Conservation (phyloP, 208 protist species). For the Leishmania tarentolae region DNA sequence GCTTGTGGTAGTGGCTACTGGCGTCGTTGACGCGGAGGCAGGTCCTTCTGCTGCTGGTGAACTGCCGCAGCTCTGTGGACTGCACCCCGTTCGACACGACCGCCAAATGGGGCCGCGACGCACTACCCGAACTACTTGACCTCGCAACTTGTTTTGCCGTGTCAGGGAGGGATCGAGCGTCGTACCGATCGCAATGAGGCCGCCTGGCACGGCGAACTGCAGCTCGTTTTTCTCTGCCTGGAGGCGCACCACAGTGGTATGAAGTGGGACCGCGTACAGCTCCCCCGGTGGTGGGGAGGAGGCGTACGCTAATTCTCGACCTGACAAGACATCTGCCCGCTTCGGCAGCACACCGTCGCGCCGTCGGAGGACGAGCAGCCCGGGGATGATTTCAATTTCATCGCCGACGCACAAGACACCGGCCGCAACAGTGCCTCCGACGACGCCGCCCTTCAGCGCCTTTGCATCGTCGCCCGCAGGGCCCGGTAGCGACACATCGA, state of each 20-base stretch:
- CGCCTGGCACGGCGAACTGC: constrained; percentile 98
- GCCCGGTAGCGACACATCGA: constrained; percentile 99
- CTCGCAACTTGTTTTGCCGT: constrained; percentile 98
- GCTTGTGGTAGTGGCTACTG: not conserved
- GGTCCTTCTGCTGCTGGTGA: not conserved
- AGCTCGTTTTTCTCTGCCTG: constrained; percentile 98
- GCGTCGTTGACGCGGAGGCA: not conserved
- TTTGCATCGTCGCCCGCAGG: constrained; percentile 69
- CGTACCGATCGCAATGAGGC: constrained; percentile 99
- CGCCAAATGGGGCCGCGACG: constrained; percentile 20
- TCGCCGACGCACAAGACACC: constrained; percentile 97
- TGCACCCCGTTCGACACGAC: not conserved
- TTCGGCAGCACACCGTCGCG: constrained; percentile 56
- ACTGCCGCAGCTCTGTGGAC: not conserved
- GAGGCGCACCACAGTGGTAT: constrained; percentile 93
- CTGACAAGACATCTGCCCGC: constrained; percentile 15
- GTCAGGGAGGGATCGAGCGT: constrained; percentile 99
- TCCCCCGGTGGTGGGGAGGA: constrained; percentile 45
- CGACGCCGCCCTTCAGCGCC: constrained; percentile 98
- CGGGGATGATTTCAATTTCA: constrained; percentile 99
- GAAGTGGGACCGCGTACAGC: constrained; percentile 95
- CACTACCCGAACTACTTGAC: constrained; percentile 81
- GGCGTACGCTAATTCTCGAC: constrained; percentile 18
- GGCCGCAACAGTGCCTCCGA: constrained; percentile 97
- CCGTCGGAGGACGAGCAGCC: constrained; percentile 80